Percentiles rank a stretch among this genome's conserved stretches.
Evolutionary conservation across 139 green algal genomes (phyloP).

Genomic region (Chlorella sorokiniana): DNA sequence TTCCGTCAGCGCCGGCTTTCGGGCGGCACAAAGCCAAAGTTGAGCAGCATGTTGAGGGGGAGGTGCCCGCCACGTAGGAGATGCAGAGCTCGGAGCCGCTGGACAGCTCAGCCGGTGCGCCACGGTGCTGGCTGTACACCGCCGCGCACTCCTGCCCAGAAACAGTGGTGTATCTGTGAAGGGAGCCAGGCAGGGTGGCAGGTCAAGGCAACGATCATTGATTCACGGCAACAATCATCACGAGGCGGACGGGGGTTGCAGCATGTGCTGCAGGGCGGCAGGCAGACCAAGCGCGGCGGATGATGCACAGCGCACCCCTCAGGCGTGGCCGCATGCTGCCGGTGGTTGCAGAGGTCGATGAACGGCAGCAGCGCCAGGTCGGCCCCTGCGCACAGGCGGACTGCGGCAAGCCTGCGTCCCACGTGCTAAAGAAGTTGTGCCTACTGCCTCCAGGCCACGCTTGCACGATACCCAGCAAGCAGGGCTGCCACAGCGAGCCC

Average conservation of each 20-base stretch:
- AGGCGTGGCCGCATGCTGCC: background rate
- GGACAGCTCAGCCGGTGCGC: background rate
- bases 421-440: background rate
- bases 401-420: background rate
- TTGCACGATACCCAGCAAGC: background rate
- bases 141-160: background rate
- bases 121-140: background rate
- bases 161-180: background rate
- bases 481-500: background rate
- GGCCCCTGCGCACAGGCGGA: background rate
- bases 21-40: background rate
- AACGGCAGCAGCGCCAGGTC: constrained; percentile 3
- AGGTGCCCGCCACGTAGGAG: background rate
- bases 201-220: background rate
- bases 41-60: constrained; percentile 4
- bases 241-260: background rate
- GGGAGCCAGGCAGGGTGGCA: background rate
- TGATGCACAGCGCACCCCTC: background rate
- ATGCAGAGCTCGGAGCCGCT: background rate
- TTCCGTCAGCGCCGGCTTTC: too few relatives aligned
- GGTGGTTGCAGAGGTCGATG: background rate
- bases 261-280: background rate
- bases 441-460: background rate
- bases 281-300: background rate
- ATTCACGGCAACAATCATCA: background rate